Evolutionary conservation across 441 rosid genomes (phyloP), one percentile per base, ranked within the genome.

Genomic region (Hura crepitans): DNA sequence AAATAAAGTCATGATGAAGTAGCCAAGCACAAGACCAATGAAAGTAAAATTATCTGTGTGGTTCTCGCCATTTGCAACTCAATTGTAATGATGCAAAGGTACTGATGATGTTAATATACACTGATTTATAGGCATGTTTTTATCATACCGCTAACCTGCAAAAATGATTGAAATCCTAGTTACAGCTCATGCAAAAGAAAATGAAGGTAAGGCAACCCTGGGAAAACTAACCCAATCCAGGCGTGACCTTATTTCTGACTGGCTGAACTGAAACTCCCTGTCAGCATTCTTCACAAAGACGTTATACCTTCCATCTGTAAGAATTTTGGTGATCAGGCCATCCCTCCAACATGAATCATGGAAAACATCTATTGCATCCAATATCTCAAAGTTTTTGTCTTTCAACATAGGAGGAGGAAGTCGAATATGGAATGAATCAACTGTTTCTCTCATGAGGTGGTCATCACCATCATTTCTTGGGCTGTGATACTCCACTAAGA

Each of bases 311-410:
- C 71, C 73, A 2, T 70, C 78, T 39, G 73, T 42, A 15, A 81
- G 83, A 71, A 77, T 60, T 70, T 27, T 51, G 39, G 65, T 72
- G 37, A 88, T 78, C 12, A 63, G 17, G 50, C 89, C 90, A 68
- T 68, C 55, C 67, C 73, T 73, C 89, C 93, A 88, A 57, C 83
- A 75, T 17, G 30, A 73, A 50, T 64, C 70, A 47, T 60, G 49
- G 49, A 59, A n/a, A 11, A 69, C 74, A 67, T 88, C 89, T 14
- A 88, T 88, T 39, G 46, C 66, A 46, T 85, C 85, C 79, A 86
- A 76, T 72, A 88, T 77, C 25, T 50, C 60, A 66, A 79, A 82
- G 33, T 71, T 53, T 74, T 75, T 35, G 23, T 56, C 77, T 23
- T 65, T 78, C 27, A 28, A 59, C 55, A 60, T 57, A 4, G 89